Percentiles rank a stretch among this genome's conserved stretches.
phyloP scores from a whole-genome alignment of 495 filamentous ascomycete genomes.

The Xylaria acuta region DNA sequence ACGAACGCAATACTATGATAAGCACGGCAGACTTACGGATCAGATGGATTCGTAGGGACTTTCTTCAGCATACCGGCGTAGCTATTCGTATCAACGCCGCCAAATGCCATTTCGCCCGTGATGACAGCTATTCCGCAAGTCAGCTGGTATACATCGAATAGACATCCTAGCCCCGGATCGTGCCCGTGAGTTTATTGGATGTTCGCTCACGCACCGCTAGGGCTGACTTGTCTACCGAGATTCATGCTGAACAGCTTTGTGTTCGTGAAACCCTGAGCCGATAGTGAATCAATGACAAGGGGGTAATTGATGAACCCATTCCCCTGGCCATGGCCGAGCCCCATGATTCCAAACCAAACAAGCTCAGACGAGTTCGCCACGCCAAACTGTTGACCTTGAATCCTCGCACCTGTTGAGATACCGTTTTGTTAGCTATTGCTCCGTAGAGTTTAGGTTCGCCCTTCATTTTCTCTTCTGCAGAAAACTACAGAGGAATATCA shows the following conservation, averaged over 20 bases:
- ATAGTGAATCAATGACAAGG: constrained; percentile 71
- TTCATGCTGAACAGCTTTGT: constrained; percentile 77
- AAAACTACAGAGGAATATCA: not conserved
- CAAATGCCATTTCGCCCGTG: constrained; percentile 78
- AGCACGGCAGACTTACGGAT: constrained; percentile 31
- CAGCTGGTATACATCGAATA: not conserved
- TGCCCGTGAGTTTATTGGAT: not conserved
- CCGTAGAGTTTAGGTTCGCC: constrained; percentile 14
- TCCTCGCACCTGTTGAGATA: constrained; percentile 36
- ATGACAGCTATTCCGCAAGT: constrained; percentile 40
- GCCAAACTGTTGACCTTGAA: constrained; percentile 50
- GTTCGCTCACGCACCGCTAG: constrained; percentile 34
- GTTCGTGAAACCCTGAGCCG: constrained; percentile 65
- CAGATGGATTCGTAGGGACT: constrained; percentile 46
- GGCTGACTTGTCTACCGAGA: constrained; percentile 50
- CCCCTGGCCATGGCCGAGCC: constrained; percentile 64
- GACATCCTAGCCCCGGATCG: not conserved
- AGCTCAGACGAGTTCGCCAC: constrained; percentile 43
- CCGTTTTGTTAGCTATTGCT: not conserved
- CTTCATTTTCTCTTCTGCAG: not conserved
- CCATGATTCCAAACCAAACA: constrained; percentile 71
- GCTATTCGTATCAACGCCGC: constrained; percentile 78
- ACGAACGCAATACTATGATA: not conserved
- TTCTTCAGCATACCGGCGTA: constrained; percentile 65
- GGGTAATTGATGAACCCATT: constrained; percentile 60